Evolutionary conservation across 2,329 filamentous ascomycete genomes (phyloP), one percentile per base, ranked within the genome.

Genomic region (Ophiostoma perfectum): DNA sequence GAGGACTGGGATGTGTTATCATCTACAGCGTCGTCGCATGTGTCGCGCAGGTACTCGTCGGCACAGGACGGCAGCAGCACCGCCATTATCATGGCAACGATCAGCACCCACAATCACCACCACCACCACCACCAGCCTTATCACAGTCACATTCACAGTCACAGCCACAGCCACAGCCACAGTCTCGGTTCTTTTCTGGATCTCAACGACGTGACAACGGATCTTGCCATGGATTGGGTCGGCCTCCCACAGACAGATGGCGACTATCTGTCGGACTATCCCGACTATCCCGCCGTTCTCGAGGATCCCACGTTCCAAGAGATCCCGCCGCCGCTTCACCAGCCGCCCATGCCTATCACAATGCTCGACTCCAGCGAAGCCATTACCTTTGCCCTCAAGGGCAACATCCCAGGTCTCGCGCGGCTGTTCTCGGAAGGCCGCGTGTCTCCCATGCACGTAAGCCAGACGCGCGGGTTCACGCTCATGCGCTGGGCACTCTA

Each of bases 401-500:
- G 60, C 14, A 63, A 63, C 14, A 42, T 63, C 11, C 38, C 16
- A 14, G 60, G 39, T 3, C 60, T 63, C 27, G 11, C 60, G 12
- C n/a, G 18, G 60, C 39, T 63, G 60, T 63, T 63, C 42, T 14
- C 60, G 3, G 11, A 42, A 8, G 60, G 60, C 5, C 60, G 60
- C 12, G 39, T 42, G 4, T 41, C 38, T 12, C 60, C 60, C 38
- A 63, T 41, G 38, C 38, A 42, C 60, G 39, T 42, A 5, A 63
- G 60, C 38, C 12, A 63, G 38, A 63, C 60, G 39, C 60, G 60
- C 60, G 38, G 60, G 38, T 63, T 63, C 36, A 41, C 60, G 36
- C 60, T 63, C 14, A 41, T 41, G 60, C 60, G 60, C 38, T 63
- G 60, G 60, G 60, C 60, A 1, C 60, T 63, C 4, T 63, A 63